Evolutionary conservation across 768 basidiomycete species (phyloP).

Genomic region (Phlebiopsis flavidoalba): DNA sequence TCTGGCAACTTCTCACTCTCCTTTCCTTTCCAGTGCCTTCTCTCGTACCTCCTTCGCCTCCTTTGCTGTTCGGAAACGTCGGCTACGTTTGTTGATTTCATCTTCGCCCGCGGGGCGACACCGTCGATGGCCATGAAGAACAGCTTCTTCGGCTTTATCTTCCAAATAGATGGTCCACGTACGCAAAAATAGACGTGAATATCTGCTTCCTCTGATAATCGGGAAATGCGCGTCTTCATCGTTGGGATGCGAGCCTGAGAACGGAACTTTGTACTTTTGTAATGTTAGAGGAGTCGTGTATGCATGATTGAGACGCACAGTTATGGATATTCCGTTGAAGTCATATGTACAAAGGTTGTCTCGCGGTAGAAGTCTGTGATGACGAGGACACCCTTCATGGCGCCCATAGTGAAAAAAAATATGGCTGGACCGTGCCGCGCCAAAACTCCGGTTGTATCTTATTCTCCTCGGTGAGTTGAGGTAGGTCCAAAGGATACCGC

Average conservation of each 20-base stretch:
- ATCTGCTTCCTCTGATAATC: slow-evolving; percentile 96
- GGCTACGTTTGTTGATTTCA: slow-evolving; percentile 97
- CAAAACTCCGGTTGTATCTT: slow-evolving; percentile 99
- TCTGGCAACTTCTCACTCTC: slow-evolving; percentile 91
- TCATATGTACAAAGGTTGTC: slow-evolving; percentile 92
- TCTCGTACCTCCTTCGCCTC: slow-evolving; percentile 85
- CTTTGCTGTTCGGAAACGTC: slow-evolving; percentile 91
- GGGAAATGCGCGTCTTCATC: slow-evolving; percentile 95
- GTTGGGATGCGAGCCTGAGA: slow-evolving; percentile 85
- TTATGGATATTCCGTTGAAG: slow-evolving; percentile 94
- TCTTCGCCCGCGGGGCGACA: slow-evolving; percentile 95
- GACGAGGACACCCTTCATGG: too few species aligned
- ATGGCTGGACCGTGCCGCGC: slow-evolving; percentile 37
- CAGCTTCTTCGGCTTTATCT: slow-evolving; percentile 95
- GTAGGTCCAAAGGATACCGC: slow-evolving; percentile 96
- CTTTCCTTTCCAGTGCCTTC: slow-evolving; percentile 76
- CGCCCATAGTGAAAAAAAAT: neutral
- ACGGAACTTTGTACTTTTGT: neutral
- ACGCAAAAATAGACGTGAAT: slow-evolving; percentile 93
- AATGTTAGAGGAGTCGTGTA: neutral
- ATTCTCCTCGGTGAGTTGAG: slow-evolving; percentile 96
- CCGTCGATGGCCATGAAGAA: slow-evolving; percentile 99
- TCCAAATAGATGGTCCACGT: slow-evolving; percentile 93
- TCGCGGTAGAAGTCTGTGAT: slow-evolving; percentile 25
- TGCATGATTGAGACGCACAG: slow-evolving; percentile 34